A percentile compares a stretch with the other conserved stretches of the same genome.
phyloP scores from a whole-genome alignment of 352 stramenopile species.

The Phytophthora pluvialis region DNA sequence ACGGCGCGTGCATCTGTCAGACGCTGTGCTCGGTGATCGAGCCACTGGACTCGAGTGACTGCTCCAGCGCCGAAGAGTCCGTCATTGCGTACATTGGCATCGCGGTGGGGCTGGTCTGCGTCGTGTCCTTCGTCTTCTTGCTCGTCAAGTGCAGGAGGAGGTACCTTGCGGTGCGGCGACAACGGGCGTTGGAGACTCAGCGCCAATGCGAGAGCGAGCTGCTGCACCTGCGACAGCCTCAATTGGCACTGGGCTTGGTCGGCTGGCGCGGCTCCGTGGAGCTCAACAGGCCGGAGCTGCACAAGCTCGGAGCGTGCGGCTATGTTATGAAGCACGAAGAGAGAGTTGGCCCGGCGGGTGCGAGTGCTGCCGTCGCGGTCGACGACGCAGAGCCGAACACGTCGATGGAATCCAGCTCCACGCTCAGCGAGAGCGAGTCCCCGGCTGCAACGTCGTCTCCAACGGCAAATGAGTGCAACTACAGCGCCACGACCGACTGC shows the following conservation, averaged over 20 bases:
- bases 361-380: not conserved
- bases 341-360: not conserved
- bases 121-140: slow-evolving; percentile 32
- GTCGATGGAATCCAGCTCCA: slow-evolving; percentile 22
- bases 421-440: slow-evolving; percentile 16
- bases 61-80: slow-evolving; percentile 4
- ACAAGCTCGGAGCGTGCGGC: slow-evolving; percentile 28
- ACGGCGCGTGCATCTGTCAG: slow-evolving; percentile 41
- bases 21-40: slow-evolving; percentile 41
- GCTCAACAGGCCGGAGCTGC: slow-evolving; percentile 30
- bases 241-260: slow-evolving; percentile 33
- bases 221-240: slow-evolving; percentile 26
- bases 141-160: slow-evolving; percentile 29
- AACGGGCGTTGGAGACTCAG: slow-evolving; percentile 2
- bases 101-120: slow-evolving; percentile 9
- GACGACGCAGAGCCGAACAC: slow-evolving; percentile 11
- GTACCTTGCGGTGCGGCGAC: slow-evolving; percentile 1
- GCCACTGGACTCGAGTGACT: slow-evolving; percentile 3
- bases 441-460: not conserved
- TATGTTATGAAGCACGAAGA: slow-evolving; percentile 21
- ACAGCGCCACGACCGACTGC: slow-evolving; percentile 11
- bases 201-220: slow-evolving; percentile 24
- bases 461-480: slow-evolving; percentile 5
- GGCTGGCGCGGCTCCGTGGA: slow-evolving; percentile 39
- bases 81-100: slow-evolving; percentile 31